Evolutionary conservation across 441 rosid species (phyloP), one percentile per base, ranked within the genome.

Genomic region (Populus hybrid): DNA sequence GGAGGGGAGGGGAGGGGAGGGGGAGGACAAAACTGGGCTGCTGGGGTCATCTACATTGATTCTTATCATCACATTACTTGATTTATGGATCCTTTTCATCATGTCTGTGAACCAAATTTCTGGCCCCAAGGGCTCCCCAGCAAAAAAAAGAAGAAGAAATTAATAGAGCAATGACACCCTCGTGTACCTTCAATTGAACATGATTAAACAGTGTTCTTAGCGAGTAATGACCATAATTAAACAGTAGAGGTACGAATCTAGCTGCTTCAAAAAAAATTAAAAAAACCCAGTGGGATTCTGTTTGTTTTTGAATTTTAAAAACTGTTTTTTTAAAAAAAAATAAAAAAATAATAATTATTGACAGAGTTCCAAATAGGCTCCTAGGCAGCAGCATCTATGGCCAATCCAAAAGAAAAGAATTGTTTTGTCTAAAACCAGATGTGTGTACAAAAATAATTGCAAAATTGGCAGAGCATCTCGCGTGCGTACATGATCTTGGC

Each of bases 161-260:
- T 11, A 63, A 9, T 4, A 20, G 63, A 45, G 6, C 56, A 14
- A 45, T 14, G 56, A 45, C 56, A 45, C 20, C 56, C 20, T 12
- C 63, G 63, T 20, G 24, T 18, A 11, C 29, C 40, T 14, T 24
- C 20, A 69, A 12, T 63, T 77, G 64, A 70, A 40, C 70, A 77
- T 77, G 75, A 71, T 40, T 71, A 28, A 77, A 77, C 70, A 77
- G 71, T 71, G 40, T 9, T 23, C 10, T 16, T 38, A 31, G 10
- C 4, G 29, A 61, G 29, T 4, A 14, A 16, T 18, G 18, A 31
- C 7, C 20, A 33, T 26, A 35, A n/a, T 35, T 20, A 2, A 23
- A 7, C 16, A 69, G 40, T 31, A 2, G 24, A 68, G 10, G 16
- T 3, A 5, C 11, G 21, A 64, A 61, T 76, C 74, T 10, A 36